Evolutionary conservation across 2,329 filamentous ascomycete species (phyloP), one percentile per base, ranked within the genome.

Genomic region (Trichoderma breve): DNA sequence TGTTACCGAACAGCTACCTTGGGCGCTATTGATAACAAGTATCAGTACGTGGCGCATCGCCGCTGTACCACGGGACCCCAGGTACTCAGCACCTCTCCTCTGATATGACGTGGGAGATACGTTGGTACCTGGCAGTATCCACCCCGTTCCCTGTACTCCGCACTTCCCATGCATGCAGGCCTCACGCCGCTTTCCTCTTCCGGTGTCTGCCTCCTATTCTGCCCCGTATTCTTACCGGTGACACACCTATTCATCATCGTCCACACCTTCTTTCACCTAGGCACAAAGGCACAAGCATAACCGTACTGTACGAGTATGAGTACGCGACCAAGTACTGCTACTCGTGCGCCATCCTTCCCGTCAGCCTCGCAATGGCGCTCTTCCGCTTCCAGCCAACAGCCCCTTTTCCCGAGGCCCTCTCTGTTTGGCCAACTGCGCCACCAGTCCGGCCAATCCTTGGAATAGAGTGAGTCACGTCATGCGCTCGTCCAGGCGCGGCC

Each of bases 381-480:
- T 70, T 61, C 66, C 66, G 53, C 66, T 53, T 70, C 66, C 66
- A 61, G 66, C 66, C 66, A 70, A 28, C 55, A 62, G 14, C 66
- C 66, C 66, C 66, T 51, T 70, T 70, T 62, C 66, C 66, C 55
- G 57, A 61, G 55, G 8, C 28, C 57, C 24, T 43, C 66, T 57
- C 28, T 36, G 32, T 39, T 43, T 57, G 43, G 62, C 34, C 39
- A 63, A 66, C 69, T 71, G 69, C 69, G 69, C 69, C 69, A 71
- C 69, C 69, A 66, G 69, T 53, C 66, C 55, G 36, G 57, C 55
- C 47, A 63, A 36, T 55, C 61, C 36, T 70, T 58, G 43, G 66
- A 60, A 51, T n/a, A 57, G 47, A 63, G 75, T 77, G 76, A 77
- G 73, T 77, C 76, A 77, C 76, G 72, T 76, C 75, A 76, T 76